Evolutionary conservation across 305 asterid species (phyloP).

Genomic region (Plantago rigida): DNA sequence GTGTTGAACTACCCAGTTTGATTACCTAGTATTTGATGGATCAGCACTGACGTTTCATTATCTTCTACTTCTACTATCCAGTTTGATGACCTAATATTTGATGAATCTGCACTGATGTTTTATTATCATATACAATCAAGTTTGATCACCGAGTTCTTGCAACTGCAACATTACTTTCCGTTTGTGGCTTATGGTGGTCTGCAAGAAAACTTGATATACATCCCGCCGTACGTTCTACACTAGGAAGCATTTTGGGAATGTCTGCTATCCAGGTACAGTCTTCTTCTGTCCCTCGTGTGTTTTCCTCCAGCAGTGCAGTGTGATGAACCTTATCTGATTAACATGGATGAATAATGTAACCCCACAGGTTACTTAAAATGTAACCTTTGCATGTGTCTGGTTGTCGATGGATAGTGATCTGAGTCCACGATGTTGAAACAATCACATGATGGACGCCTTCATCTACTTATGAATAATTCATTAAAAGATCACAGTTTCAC

Average conservation of each 20-base stretch:
- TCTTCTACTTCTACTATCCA: not conserved
- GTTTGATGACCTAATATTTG: not conserved
- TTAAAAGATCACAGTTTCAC: not conserved
- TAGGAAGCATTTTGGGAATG: slow-evolving; percentile 73
- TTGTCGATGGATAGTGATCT: not conserved
- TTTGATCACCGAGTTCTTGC: slow-evolving; percentile 92
- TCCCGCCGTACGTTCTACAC: slow-evolving; percentile 58
- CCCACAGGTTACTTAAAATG: not conserved
- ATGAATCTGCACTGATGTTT: slow-evolving; percentile 8
- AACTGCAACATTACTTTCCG: slow-evolving; percentile 61
- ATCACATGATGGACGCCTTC: not conserved
- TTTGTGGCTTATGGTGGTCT: slow-evolving; percentile 69
- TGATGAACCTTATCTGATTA: slow-evolving; percentile 2
- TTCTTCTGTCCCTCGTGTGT: slow-evolving; percentile 8
- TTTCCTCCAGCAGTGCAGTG: slow-evolving; percentile 3
- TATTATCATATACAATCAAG: slow-evolving; percentile 32
- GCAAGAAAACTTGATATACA: slow-evolving; percentile 66
- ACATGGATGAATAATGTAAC: not conserved
- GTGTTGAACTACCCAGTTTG: not conserved
- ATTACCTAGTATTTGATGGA: not conserved
- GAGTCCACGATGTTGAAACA: not conserved
- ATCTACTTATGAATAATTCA: not conserved
- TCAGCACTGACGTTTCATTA: slow-evolving; percentile 14
- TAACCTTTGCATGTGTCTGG: not conserved
- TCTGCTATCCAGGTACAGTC: slow-evolving; percentile 74